Evolutionary conservation across 2,329 filamentous ascomycete genomes (phyloP).

Genomic region (Ascochyta fabae): DNA sequence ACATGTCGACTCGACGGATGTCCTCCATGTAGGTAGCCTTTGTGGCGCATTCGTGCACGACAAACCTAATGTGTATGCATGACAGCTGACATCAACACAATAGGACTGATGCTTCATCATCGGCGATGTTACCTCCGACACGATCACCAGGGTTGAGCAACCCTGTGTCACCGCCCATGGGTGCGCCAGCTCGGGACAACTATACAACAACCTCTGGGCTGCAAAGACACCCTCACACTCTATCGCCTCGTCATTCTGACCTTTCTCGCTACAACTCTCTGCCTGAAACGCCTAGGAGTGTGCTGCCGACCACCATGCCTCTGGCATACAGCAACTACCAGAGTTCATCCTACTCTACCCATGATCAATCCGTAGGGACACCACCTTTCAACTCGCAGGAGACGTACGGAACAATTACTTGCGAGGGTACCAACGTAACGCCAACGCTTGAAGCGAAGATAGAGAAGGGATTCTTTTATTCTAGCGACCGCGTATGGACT

Average conservation of each 20-base stretch:
- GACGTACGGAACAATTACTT: constrained; percentile 67
- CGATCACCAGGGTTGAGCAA: constrained; percentile 51
- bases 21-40: constrained; percentile 54
- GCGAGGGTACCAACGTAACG: constrained; percentile 66
- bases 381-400: constrained; percentile 57
- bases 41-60: constrained; percentile 44
- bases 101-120: constrained; percentile 55
- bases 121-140: constrained; percentile 55
- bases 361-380: constrained; percentile 34
- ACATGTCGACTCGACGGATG: constrained; percentile 51
- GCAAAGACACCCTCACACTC: constrained; percentile 40
- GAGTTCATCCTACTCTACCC: constrained; percentile 26
- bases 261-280: constrained; percentile 44
- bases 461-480: constrained; percentile 86
- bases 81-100: constrained; percentile 48
- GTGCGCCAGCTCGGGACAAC: constrained; percentile 52
- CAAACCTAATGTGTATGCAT: constrained; percentile 44
- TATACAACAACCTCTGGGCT: constrained; percentile 52
- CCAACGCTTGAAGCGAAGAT: constrained; percentile 80
- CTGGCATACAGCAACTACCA: constrained; percentile 32
- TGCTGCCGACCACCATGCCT: constrained; percentile 42
- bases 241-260: constrained; percentile 47
- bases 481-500: constrained; percentile 81
- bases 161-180: constrained; percentile 51
- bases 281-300: constrained; percentile 48